phyloP scores from a whole-genome alignment of 208 protist species.

The Leishmania tarentolae region DNA sequence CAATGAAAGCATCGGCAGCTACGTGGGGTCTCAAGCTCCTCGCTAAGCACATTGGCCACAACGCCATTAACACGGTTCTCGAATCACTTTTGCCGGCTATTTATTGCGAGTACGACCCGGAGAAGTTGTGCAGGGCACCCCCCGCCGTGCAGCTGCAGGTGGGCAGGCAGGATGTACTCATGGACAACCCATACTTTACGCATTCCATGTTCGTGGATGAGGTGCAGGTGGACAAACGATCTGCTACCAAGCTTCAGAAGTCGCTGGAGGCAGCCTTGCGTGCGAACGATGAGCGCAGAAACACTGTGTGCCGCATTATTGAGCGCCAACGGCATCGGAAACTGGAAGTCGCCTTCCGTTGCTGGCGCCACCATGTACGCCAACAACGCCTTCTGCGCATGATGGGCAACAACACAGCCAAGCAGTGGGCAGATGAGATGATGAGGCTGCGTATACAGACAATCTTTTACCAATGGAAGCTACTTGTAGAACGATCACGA shows the following conservation, averaged over 20 bases:
- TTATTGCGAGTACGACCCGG: slow-evolving; percentile 71
- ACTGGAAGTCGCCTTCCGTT: slow-evolving; percentile 46
- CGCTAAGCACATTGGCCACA: slow-evolving; percentile 26
- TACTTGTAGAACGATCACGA: slow-evolving; percentile 64
- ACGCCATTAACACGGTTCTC: slow-evolving; percentile 43
- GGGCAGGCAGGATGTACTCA: slow-evolving; percentile 40
- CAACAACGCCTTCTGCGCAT: slow-evolving; percentile 34
- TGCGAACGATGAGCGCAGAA: slow-evolving; percentile 50
- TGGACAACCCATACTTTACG: slow-evolving; percentile 81
- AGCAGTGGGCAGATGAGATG: slow-evolving; percentile 34
- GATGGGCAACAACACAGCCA: slow-evolving; percentile 43
- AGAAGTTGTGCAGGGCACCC: slow-evolving; percentile 37
- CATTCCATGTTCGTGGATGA: slow-evolving; percentile 85
- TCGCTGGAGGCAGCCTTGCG: slow-evolving; percentile 41
- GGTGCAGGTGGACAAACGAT: slow-evolving; percentile 39
- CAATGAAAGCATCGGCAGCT: slow-evolving; percentile 52
- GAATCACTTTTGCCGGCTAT: slow-evolving; percentile 67
- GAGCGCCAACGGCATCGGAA: slow-evolving; percentile 14
- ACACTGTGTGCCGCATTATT: slow-evolving; percentile 45
- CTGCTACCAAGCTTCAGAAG: slow-evolving; percentile 33
- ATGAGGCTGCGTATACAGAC: slow-evolving; percentile 33
- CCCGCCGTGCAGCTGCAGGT: slow-evolving; percentile 64
- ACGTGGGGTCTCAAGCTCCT: slow-evolving; percentile 81
- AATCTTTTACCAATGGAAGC: slow-evolving; percentile 76
- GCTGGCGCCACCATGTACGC: slow-evolving; percentile 55